These are phyloP conservation scores for Collybia sp. DNA, from an alignment of 768 basidiomycete species.

Conservation along the genomic window DNA sequence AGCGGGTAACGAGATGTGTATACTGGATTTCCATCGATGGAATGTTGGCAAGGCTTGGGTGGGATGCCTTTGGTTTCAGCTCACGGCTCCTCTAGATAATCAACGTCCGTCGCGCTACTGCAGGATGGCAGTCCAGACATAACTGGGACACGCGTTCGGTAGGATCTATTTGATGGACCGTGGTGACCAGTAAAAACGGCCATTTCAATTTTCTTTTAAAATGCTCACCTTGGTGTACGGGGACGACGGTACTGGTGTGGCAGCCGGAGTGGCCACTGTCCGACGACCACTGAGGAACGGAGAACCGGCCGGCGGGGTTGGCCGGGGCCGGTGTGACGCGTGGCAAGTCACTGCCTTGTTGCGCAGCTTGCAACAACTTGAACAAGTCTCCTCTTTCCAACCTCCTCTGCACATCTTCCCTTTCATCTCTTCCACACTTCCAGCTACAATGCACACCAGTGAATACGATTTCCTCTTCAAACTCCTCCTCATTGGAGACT, in stretches of 20 bases:
- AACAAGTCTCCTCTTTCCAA: slow-evolving; percentile 24
- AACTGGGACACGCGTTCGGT: too few species aligned
- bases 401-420: slow-evolving; percentile 20
- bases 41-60: too few species aligned
- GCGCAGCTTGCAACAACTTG: slow-evolving; percentile 33
- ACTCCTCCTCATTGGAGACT: slow-evolving; percentile 91
- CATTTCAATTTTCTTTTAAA: too few species aligned
- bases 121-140: too few species aligned
- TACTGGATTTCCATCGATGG: too few species aligned
- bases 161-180: slow-evolving; percentile 10
- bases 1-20: too few species aligned
- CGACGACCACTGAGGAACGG: too few species aligned
- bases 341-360: slow-evolving; percentile 21
- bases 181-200: slow-evolving; percentile 45
- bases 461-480: slow-evolving; percentile 97
- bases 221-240: slow-evolving; percentile 18
- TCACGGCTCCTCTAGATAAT: too few species aligned
- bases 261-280: too few species aligned
- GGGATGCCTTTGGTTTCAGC: too few species aligned
- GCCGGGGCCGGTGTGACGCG: slow-evolving; percentile 18
- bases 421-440: slow-evolving; percentile 13
- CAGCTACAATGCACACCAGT: slow-evolving; percentile 73
- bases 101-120: too few species aligned
- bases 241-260: too few species aligned
- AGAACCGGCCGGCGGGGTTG: slow-evolving; percentile 31